Evolutionary conservation across 2,329 filamentous ascomycete species (phyloP), one percentile per base, ranked within the genome.

Genomic region (Aspergillus arachidicola): DNA sequence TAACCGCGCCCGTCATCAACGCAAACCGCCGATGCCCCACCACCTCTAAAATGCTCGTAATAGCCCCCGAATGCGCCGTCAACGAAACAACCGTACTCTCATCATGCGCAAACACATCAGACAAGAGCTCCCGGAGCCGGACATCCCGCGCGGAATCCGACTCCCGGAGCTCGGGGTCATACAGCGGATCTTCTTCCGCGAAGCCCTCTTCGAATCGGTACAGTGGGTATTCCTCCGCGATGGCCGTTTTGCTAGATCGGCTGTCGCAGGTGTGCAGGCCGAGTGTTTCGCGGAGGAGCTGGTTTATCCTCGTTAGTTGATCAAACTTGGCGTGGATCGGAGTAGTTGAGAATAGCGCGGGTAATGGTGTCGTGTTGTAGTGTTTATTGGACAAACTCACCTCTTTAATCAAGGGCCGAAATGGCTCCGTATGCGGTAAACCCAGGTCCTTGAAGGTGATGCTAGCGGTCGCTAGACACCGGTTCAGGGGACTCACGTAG

Each of bases 201-300:
- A 89, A 88, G 0, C 80, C 81, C 4, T 73, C 68, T 68, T 89
- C 86, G 66, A 89, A 81, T 0, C 58, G 72, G 72, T 81, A 87
- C 2, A 66, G 67, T 0, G 86, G 85, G 67, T 84, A 87, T 54
- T 79, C 77, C 1, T 71, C 45, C 14, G 73, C 70, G 62, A 89
- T 87, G 51, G 75, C 79, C 0, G 82, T 77, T 62, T 78, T 81
- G 64, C 74, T 78, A 45, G 82, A 84, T 11, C 87, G 81, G 16
- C 82, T 81, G 73, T 89, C 86, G 71, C 87, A 89, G 0, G 87
- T 89, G 72, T 89, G 87, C 32, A 85, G 80, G 21, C 85, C 86
- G 59, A 88, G 81, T 0, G 84, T 84, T 75, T 89, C 87, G 14
- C 87, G 80, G 45, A 89, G 78, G 43, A 84, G 75, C 78, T 80